A percentile compares a stretch with the other conserved stretches of the same genome.
phyloP scores from a whole-genome alignment of 2,329 filamentous ascomycete genomes.

The Exophiala viscosa region DNA sequence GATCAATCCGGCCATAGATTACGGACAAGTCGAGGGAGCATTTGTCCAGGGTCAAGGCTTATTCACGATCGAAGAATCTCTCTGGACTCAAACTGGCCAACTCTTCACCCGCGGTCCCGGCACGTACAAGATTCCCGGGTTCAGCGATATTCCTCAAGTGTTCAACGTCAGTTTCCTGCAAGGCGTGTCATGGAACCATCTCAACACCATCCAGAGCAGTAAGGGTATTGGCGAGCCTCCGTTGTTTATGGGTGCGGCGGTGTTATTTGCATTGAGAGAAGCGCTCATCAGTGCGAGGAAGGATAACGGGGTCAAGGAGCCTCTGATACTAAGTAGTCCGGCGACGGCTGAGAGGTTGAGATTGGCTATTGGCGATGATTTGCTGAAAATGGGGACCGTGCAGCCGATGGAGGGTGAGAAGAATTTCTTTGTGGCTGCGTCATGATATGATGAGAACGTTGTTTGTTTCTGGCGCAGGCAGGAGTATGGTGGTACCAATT shows the following conservation, averaged over 20 bases:
- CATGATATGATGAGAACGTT: not conserved
- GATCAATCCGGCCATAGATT: conserved; percentile 69
- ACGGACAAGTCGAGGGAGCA: conserved; percentile 78
- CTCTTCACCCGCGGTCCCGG: conserved; percentile 56
- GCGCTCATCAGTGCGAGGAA: conserved; percentile 71
- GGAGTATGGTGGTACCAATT: no score
- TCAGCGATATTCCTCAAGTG: conserved; percentile 80
- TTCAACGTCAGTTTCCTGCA: conserved; percentile 86
- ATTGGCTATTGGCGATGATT: conserved; percentile 71
- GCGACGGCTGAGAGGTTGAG: conserved; percentile 82
- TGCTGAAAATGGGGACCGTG: conserved; percentile 70
- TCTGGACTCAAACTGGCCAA: conserved; percentile 63
- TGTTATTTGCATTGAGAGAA: conserved; percentile 87
- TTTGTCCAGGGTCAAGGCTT: conserved; percentile 77
- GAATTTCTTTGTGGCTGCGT: conserved; percentile 64
- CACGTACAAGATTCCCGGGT: conserved; percentile 85
- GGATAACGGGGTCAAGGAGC: conserved; percentile 64
- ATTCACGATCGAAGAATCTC: conserved; percentile 71
- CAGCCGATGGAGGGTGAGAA: conserved; percentile 71
- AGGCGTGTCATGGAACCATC: conserved; percentile 80
- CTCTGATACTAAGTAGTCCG: conserved; percentile 70
- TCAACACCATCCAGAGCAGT: conserved; percentile 78
- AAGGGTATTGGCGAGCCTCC: conserved; percentile 73
- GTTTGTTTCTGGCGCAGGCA: no score
- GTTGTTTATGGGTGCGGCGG: conserved; percentile 75